Evolutionary conservation across 2,329 filamentous ascomycete species (phyloP), one percentile per base, ranked within the genome.

Genomic region (Verticillium zaregamsianum): DNA sequence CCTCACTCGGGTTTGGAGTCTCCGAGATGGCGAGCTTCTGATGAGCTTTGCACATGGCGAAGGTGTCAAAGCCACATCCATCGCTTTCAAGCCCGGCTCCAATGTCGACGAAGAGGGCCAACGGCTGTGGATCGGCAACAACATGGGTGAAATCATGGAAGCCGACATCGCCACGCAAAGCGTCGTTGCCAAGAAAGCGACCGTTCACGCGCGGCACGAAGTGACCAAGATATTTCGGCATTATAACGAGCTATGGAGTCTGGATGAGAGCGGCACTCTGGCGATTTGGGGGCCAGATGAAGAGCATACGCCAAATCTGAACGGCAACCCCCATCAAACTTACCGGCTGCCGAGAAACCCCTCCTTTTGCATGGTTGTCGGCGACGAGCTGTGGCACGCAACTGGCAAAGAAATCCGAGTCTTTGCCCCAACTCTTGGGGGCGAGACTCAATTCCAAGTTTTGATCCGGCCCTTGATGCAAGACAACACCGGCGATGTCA

Each of bases 71-170:
- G 90, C 91, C 8, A 89, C 92, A 2, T 87, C 93, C 2, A 79
- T 97, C 6, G 85, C 87, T 0, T 99, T 99, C 76, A 96, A 96
- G 72, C 93, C 94, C 3, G 90, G 89, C 1, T 80, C 83, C 3
- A 86, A 90, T 65, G 84, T 94, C 1, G 86, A 92, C 62, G 87
- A 93, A 56, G 94, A 98, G 74, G 94, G 93, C 6, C 84, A 85
- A 60, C 84, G 88, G 15, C 68, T 99, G 28, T 99, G 95, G 95
- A 85, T 98, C 35, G 95, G 95, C 8, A 97, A 90, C 54, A 96
- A 90, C 67, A 81, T 86, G 7, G 95, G 95, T 57, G 95, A 99
- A 65, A 81, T 99, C 45, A 86, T 93, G 71, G 95, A 99, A 76
- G 84, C 96, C 55, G 93, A 99, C 72, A 86, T 98, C 60, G 79